Evolutionary conservation across 768 basidiomycete genomes (phyloP), one percentile per base, ranked within the genome.

Genomic region (Russula olivacea): DNA sequence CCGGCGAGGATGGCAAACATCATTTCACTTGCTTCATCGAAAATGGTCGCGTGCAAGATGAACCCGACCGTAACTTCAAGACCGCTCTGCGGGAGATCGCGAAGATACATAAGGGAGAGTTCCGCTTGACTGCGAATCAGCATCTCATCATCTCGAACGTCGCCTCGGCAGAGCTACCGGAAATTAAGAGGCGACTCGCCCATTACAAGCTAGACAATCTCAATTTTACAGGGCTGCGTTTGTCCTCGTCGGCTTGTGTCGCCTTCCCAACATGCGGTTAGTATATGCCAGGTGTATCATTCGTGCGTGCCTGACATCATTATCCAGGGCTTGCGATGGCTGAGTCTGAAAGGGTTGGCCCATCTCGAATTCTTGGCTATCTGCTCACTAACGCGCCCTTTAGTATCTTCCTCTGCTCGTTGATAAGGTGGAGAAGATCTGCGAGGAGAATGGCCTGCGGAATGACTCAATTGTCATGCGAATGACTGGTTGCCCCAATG

Each of bases 401-500:
- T 91, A 92, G 88, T 99, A 98, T 74, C 79, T 99, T 14, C 97
- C 96, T 17, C 70, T 98, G 15, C 85, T 98, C 45, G 80, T 98
- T 61, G 88, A 92, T 75, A 98, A 98, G 76, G 88, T 98, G 19
- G 96, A 99, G 78, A 85, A 86, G 75, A 88, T 98, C 7, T 91
- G 90, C 71, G 97, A 98, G 73, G 91, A 94, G 73, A 89, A 86
- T 68, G 96, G 96, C 21, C 78, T 98, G 47, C 81, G 96, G 51
- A 88, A 97, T 72, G 96, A 99, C 74, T 86, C 89, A 3, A 96
- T 98, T 67, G 85, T 98, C 64, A 98, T 99, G 96, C 84, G 96
- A 58, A 98, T 98, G 95, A 98, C 95, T 17, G 96, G 96, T 55
- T 98, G 95, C 68, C 92, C 92, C 3, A 94, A 93, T 69, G 93